A percentile compares a stretch with the other conserved stretches of the same genome.
Conservation (phyloP, 139 green algal genomes). For the Chlorella sp. region DNA sequence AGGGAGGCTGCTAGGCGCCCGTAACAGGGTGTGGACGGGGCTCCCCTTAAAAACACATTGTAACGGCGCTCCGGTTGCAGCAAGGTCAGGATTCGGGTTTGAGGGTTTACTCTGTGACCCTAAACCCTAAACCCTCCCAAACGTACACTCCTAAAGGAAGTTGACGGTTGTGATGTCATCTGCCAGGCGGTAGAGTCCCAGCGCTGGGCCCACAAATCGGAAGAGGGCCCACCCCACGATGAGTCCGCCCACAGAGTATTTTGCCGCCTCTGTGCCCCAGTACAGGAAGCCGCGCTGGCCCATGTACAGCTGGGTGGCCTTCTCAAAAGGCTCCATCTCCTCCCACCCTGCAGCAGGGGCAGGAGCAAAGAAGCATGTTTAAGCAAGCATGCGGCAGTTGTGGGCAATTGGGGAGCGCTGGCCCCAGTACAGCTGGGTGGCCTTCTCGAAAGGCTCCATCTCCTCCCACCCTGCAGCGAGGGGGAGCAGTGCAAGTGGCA, state of each 20-base stretch:
- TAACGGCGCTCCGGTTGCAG: too few species aligned
- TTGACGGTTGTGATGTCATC: slow-evolving; percentile 60
- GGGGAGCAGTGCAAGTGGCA: too few species aligned
- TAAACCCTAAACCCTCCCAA: too few species aligned
- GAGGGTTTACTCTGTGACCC: too few species aligned
- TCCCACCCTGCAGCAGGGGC: slow-evolving; percentile 4
- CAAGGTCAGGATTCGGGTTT: too few species aligned
- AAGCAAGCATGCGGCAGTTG: not conserved
- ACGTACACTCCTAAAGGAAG: not conserved
- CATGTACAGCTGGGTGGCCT: slow-evolving; percentile 71
- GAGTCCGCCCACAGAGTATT: slow-evolving; percentile 53
- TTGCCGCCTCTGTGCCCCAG: slow-evolving; percentile 66
- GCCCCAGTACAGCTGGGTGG: too few species aligned
- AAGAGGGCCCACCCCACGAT: slow-evolving; percentile 81
- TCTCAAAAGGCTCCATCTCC: slow-evolving; percentile 32
- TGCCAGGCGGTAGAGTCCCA: slow-evolving; percentile 82
- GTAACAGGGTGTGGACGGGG: too few species aligned
- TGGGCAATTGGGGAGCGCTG: too few species aligned
- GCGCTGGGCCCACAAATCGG: slow-evolving; percentile 73
- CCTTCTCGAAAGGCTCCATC: too few species aligned
- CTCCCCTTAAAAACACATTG: too few species aligned
- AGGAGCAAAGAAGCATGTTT: too few species aligned
- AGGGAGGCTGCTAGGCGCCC: too few species aligned
- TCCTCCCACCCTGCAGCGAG: not conserved
- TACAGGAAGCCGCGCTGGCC: slow-evolving; percentile 81